Evolutionary conservation across 202 grass and related monocot genomes (phyloP).

Genomic region (Dendrocalamus latiflorus): DNA sequence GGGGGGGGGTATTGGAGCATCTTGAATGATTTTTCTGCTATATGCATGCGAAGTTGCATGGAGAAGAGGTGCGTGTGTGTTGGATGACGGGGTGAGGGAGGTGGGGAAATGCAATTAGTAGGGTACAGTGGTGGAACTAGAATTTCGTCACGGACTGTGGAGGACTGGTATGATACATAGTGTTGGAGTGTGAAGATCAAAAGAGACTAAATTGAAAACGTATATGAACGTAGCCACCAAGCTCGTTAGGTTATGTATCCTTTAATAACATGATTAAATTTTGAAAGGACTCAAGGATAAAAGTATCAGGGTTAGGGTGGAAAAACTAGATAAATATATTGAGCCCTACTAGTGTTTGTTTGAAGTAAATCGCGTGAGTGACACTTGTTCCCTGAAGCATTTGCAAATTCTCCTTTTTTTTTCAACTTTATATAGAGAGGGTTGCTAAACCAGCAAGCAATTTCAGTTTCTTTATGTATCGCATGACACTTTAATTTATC

Average conservation of each 20-base stretch:
- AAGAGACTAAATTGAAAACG: not conserved
- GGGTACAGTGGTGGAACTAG: not conserved
- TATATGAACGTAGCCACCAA: not conserved
- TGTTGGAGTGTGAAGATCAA: not conserved
- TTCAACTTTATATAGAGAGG: not conserved
- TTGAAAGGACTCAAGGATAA: not conserved
- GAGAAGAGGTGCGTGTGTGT: not conserved
- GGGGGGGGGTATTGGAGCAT: not conserved
- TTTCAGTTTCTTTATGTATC: not conserved
- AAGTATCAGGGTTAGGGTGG: not conserved
- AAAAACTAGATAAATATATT: not conserved
- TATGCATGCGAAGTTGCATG: not conserved
- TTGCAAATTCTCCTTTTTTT: not conserved
- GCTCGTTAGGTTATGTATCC: not conserved
- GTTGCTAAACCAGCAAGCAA: not conserved
- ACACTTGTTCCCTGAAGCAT: not conserved
- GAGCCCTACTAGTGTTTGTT: not conserved
- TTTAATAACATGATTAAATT: not conserved
- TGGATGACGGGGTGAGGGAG: not conserved
- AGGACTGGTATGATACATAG: not conserved
- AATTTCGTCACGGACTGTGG: too few species aligned
- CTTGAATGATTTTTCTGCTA: not conserved
- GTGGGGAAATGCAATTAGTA: not conserved
- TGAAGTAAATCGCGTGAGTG: not conserved
- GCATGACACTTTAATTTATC: not conserved